Conservation (phyloP, 495 filamentous ascomycete species). For the Penicillium subrubescens region DNA sequence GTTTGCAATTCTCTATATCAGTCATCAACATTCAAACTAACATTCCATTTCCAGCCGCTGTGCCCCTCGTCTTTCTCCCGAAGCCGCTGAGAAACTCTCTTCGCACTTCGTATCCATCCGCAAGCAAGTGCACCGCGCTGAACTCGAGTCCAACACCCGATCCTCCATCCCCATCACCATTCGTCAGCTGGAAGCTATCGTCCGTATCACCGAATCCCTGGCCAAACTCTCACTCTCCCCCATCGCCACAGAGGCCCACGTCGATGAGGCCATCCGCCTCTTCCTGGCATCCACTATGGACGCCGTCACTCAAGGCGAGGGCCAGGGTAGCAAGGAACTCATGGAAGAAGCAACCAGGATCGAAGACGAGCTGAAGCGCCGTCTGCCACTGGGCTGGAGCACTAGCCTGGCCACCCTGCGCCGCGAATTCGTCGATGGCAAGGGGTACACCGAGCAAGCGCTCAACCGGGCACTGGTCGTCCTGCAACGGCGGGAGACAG, state of each 20-base stretch:
- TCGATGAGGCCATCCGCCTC: slow-evolving; percentile 96
- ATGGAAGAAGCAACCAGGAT: slow-evolving; percentile 86
- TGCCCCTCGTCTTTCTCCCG: slow-evolving; percentile 86
- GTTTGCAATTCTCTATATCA: slow-evolving; percentile 29
- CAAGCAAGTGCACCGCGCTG: slow-evolving; percentile 87
- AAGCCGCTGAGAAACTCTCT: slow-evolving; percentile 94
- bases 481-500: slow-evolving; percentile 82
- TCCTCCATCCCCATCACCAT: slow-evolving; percentile 97
- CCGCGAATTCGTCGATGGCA: slow-evolving; percentile 86
- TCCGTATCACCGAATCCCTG: slow-evolving; percentile 94
- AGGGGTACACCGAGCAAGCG: slow-evolving; percentile 83
- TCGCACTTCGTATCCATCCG: slow-evolving; percentile 97
- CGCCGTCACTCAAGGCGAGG: slow-evolving; percentile 86
- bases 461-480: slow-evolving; percentile 83
- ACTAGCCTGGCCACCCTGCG: slow-evolving; percentile 84
- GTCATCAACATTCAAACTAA: slow-evolving; percentile 34
- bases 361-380: slow-evolving; percentile 85
- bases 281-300: slow-evolving; percentile 99
- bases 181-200: slow-evolving; percentile 93
- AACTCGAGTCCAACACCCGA: slow-evolving; percentile 82
- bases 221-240: slow-evolving; percentile 87
- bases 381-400: slow-evolving; percentile 93
- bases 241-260: slow-evolving; percentile 85
- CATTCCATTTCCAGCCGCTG: slow-evolving; percentile 62
- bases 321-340: slow-evolving; percentile 79